Evolutionary conservation across 345 rosid genomes (phyloP).

Genomic region (Arabidopsis arenosa): DNA sequence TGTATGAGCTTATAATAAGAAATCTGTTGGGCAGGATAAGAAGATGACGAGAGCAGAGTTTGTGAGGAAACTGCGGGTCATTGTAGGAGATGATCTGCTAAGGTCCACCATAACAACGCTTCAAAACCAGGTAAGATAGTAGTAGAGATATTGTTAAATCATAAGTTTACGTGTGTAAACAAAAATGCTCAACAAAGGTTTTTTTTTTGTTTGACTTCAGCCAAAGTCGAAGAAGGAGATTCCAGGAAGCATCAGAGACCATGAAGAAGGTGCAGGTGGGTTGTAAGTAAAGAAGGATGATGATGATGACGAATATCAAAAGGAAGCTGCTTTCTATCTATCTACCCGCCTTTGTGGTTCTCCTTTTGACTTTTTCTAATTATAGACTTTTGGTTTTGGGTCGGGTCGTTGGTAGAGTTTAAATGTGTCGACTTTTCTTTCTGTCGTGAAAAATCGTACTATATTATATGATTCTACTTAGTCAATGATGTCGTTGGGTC

Average conservation of each 20-base stretch:
- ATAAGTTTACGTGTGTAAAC: neutral
- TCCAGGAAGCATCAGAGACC: constrained; percentile 36
- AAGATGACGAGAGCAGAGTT: constrained; percentile 70
- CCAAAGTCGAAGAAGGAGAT: constrained; percentile 37
- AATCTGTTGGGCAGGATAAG: constrained; percentile 55
- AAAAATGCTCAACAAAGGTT: neutral
- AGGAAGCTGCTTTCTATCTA: constrained; percentile 42
- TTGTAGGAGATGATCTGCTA: constrained; percentile 77
- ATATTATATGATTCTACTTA: neutral
- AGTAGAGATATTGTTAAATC: neutral
- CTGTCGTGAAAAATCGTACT: constrained; percentile 36
- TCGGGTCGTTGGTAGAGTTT: constrained; percentile 28
- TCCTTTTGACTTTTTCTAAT: constrained; percentile 40
- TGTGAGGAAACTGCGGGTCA: constrained; percentile 64
- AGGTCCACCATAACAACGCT: constrained; percentile 74
- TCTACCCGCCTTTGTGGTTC: constrained; percentile 37
- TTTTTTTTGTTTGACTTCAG: constrained; percentile 26
- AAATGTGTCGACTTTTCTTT: constrained; percentile 47
- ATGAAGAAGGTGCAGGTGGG: constrained; percentile 38
- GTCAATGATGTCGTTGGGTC: constrained; percentile 26
- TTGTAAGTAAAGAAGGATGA: constrained; percentile 42
- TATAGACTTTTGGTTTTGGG: constrained; percentile 28
- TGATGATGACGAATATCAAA: constrained; percentile 45
- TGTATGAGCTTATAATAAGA: neutral
- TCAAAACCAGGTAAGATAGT: constrained; percentile 52